These are phyloP conservation scores for Emericellopsis atlantica DNA, from an alignment of 2,329 filamentous ascomycete genomes.

Conservation along the genomic window DNA sequence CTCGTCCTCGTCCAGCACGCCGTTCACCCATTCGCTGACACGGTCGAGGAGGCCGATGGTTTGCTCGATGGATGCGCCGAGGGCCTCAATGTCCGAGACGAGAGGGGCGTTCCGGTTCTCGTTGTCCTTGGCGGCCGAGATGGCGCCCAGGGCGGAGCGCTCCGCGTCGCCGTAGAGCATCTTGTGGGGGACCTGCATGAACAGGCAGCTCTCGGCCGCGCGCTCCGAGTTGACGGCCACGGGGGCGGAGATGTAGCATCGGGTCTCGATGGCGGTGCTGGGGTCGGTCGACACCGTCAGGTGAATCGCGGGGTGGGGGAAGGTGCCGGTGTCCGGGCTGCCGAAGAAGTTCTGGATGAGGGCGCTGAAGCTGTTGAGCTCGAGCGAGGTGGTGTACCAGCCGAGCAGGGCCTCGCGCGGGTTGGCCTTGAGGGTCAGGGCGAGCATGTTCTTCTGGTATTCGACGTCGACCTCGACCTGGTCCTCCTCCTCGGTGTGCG, in stretches of 20 bases:
- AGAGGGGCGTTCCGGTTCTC: slow-evolving; percentile 64
- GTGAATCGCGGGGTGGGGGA: slow-evolving; percentile 93
- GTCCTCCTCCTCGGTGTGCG: slow-evolving; percentile 95
- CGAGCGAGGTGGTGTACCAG: slow-evolving; percentile 95
- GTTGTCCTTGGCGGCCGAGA: slow-evolving; percentile 66
- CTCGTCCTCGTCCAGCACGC: slow-evolving; percentile 86
- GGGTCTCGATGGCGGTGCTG: slow-evolving; percentile 76
- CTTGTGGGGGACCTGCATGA: slow-evolving; percentile 94
- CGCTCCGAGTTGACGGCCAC: slow-evolving; percentile 92
- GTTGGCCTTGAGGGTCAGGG: slow-evolving; percentile 83
- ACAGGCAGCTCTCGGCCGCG: slow-evolving; percentile 89
- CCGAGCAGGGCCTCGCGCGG: slow-evolving; percentile 90
- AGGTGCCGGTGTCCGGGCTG: slow-evolving; percentile 91
- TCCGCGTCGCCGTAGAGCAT: slow-evolving; percentile 73
- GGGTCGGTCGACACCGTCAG: slow-evolving; percentile 87
- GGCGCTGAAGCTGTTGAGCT: slow-evolving; percentile 96
- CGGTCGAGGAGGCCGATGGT: slow-evolving; percentile 83
- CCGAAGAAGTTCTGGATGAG: slow-evolving; percentile 98
- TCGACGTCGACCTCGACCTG: slow-evolving; percentile 99
- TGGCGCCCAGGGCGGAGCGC: slow-evolving; percentile 60
- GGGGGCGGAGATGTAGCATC: slow-evolving; percentile 89
- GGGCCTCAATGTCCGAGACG: slow-evolving; percentile 76
- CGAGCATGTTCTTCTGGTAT: slow-evolving; percentile 99
- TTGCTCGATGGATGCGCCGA: slow-evolving; percentile 77
- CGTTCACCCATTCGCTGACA: slow-evolving; percentile 82